phyloP scores from a whole-genome alignment of 352 stramenopile genomes.

The Globisporangium viniferum region DNA sequence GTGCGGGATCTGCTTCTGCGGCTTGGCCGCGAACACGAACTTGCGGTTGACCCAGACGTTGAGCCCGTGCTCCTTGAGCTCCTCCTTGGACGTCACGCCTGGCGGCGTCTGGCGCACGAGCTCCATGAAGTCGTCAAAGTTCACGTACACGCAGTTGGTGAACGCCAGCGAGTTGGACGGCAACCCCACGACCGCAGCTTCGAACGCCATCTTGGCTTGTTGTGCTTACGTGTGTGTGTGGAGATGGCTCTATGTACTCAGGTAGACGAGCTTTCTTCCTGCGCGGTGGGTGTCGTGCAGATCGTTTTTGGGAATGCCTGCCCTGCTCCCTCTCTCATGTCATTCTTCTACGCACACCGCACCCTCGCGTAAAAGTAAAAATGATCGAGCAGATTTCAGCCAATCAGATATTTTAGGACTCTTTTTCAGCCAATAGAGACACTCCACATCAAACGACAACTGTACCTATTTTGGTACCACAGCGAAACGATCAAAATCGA shows the following conservation, averaged over 20 bases:
- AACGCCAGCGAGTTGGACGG: slow-evolving; percentile 78
- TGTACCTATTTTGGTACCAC: not conserved
- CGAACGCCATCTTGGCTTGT: slow-evolving; percentile 42
- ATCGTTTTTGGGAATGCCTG: not conserved
- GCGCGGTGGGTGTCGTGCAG: not conserved
- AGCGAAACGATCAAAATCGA: not conserved
- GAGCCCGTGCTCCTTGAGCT: slow-evolving; percentile 66
- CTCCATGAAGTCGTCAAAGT: slow-evolving; percentile 69
- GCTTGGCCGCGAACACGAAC: slow-evolving; percentile 77
- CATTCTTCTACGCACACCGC: not conserved
- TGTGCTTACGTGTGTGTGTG: not conserved
- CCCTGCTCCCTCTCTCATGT: slow-evolving; percentile 3
- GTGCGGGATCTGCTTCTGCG: slow-evolving; percentile 57
- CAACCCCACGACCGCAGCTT: slow-evolving; percentile 58
- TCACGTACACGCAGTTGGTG: slow-evolving; percentile 82
- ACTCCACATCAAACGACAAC: not conserved
- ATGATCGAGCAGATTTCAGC: slow-evolving; percentile 4
- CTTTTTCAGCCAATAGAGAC: not conserved
- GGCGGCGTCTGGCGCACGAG: slow-evolving; percentile 61
- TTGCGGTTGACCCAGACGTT: slow-evolving; percentile 84
- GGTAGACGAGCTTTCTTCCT: not conserved
- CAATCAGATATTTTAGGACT: not conserved
- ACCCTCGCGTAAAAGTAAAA: slow-evolving; percentile 1
- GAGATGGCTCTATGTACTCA: not conserved
- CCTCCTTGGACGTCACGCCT: slow-evolving; percentile 63